Percentiles rank a stretch among this genome's conserved stretches.
Evolutionary conservation across 108 stramenopile species (phyloP).

Genomic region (Cyclotella sp.): DNA sequence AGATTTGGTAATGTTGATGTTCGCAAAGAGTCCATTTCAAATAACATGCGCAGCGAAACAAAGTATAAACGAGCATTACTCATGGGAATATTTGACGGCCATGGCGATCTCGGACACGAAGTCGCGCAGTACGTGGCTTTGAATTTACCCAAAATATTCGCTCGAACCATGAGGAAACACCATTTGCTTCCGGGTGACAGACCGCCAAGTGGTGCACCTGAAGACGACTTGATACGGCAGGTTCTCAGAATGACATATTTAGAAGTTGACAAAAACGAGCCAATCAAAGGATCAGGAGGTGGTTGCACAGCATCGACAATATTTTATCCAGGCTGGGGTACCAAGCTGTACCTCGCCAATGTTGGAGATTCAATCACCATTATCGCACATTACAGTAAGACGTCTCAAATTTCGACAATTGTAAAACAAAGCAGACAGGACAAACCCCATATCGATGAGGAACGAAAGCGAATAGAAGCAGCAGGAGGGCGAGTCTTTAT

Average conservation of each 20-base stretch:
- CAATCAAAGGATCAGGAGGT: slow-evolving; percentile 44
- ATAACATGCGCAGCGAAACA: not conserved
- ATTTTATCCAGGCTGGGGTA: slow-evolving; percentile 59
- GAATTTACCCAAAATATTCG: slow-evolving; percentile 58
- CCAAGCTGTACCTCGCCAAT: slow-evolving; percentile 76
- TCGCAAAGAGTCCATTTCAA: too few species aligned
- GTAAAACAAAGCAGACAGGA: slow-evolving; percentile 53
- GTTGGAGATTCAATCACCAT: slow-evolving; percentile 73
- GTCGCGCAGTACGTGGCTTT: slow-evolving; percentile 59
- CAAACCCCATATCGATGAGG: slow-evolving; percentile 71
- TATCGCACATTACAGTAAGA: slow-evolving; percentile 46
- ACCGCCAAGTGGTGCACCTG: slow-evolving; percentile 20
- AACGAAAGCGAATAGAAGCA: slow-evolving; percentile 64
- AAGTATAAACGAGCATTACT: slow-evolving; percentile 51
- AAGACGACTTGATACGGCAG: slow-evolving; percentile 31
- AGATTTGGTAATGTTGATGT: not conserved
- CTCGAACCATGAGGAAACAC: slow-evolving; percentile 42
- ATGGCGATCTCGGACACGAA: slow-evolving; percentile 68
- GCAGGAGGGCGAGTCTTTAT: slow-evolving; percentile 66
- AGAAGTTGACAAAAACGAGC: slow-evolving; percentile 60
- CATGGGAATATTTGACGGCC: slow-evolving; percentile 81
- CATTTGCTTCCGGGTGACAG: too few species aligned
- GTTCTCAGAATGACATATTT: slow-evolving; percentile 58
- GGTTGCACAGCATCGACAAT: slow-evolving; percentile 73
- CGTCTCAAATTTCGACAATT: slow-evolving; percentile 54